A percentile compares a stretch with the other conserved stretches of the same genome.
phyloP scores from a whole-genome alignment of 139 green algal species.

The Eudorina sp. region DNA sequence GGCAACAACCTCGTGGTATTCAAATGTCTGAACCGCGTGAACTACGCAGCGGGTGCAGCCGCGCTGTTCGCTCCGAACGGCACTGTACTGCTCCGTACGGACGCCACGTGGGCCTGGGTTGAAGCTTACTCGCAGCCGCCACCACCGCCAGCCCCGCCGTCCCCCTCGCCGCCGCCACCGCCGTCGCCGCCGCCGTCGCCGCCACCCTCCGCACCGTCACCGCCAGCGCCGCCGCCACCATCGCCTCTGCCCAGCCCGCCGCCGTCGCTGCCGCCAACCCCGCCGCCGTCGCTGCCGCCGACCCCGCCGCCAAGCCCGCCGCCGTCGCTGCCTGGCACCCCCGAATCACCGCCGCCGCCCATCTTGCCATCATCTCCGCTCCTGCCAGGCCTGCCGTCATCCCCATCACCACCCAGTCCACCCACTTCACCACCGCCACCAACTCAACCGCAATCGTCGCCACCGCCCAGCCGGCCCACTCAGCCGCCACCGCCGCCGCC shows the following conservation, averaged over 20 bases:
- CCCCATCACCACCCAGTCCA: neutral
- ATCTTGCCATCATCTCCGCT: neutral
- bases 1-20: neutral
- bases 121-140: neutral
- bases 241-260: neutral
- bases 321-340: too few species aligned
- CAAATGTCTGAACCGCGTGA: neutral
- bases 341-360: too few species aligned
- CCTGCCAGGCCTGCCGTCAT: neutral
- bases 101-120: neutral
- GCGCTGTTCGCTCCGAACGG: neutral
- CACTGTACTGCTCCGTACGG: neutral
- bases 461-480: neutral
- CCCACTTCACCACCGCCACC: neutral
- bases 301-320: neutral
- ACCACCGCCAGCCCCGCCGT: neutral
- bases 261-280: neutral
- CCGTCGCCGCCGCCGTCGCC: neutral
- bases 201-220: neutral
- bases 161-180: too few species aligned
- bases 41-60: neutral
- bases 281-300: neutral
- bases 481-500: neutral
- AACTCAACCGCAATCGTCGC: neutral
- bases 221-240: neutral